A percentile compares a stretch with the other conserved stretches of the same genome.
phyloP scores from a whole-genome alignment of 208 protist species.

The Trypanosoma conorhini region DNA sequence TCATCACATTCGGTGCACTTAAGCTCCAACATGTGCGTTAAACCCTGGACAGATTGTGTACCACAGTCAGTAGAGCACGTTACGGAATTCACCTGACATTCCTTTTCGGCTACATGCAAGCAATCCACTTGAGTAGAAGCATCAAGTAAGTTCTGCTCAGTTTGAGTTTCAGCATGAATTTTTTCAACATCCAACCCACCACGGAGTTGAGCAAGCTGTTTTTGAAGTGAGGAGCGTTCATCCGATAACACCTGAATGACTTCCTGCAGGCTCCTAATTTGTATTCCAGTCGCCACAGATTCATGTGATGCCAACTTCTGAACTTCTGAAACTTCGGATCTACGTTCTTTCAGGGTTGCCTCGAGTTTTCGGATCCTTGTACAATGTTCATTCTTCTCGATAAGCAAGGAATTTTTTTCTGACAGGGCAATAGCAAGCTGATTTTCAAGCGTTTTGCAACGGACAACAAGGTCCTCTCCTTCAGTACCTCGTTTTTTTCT shows the following conservation, averaged over 20 bases:
- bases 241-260: slow-evolving; percentile 35
- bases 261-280: slow-evolving; percentile 31
- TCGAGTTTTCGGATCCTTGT: slow-evolving; percentile 60
- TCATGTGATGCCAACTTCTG: slow-evolving; percentile 33
- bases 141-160: slow-evolving; percentile 7
- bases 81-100: slow-evolving; percentile 39
- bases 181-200: slow-evolving; percentile 13
- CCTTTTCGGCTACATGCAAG: slow-evolving; percentile 21
- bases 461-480: slow-evolving; percentile 42
- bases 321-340: slow-evolving; percentile 34
- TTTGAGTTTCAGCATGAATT: slow-evolving; percentile 30
- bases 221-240: slow-evolving; percentile 26
- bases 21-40: slow-evolving; percentile 53
- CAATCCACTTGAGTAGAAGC: slow-evolving; percentile 19
- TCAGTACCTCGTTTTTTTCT: slow-evolving; percentile 24
- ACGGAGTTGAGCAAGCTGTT: slow-evolving; percentile 18
- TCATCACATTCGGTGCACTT: slow-evolving; percentile 76
- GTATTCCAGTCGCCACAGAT: slow-evolving; percentile 15
- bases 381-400: slow-evolving; percentile 60
- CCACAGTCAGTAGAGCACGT: slow-evolving; percentile 20
- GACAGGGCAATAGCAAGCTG: slow-evolving; percentile 65
- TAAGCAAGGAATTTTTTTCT: slow-evolving; percentile 56
- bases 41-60: slow-evolving; percentile 38
- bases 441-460: slow-evolving; percentile 66
- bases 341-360: slow-evolving; percentile 41